These are phyloP conservation scores for Hypoxylon sp. DNA, from an alignment of 2,329 filamentous ascomycete genomes.

Conservation along the genomic window DNA sequence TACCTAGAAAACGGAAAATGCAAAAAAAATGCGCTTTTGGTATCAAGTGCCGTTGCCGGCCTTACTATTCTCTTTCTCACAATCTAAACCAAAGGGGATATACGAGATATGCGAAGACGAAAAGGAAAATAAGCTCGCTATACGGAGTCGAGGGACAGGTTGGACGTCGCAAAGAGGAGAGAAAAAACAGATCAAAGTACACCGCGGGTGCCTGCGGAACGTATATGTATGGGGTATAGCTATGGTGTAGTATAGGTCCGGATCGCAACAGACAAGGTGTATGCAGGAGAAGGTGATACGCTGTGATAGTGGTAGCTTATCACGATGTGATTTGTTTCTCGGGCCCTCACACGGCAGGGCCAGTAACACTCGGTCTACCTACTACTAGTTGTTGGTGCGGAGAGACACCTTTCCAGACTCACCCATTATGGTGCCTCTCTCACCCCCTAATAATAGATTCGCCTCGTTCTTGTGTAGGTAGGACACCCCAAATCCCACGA, in stretches of 20 bases:
- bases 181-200: slow-evolving; percentile 41
- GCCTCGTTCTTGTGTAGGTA: slow-evolving; percentile 29
- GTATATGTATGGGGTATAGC: slow-evolving; percentile 45
- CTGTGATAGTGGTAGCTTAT: slow-evolving; percentile 40
- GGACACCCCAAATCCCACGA: slow-evolving; percentile 34
- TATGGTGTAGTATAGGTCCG: slow-evolving; percentile 32
- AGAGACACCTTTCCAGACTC: slow-evolving; percentile 32
- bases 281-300: slow-evolving; percentile 41
- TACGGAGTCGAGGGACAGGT: slow-evolving; percentile 40
- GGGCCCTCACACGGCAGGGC: slow-evolving; percentile 35
- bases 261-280: slow-evolving; percentile 33
- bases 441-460: slow-evolving; percentile 46
- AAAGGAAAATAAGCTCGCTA: slow-evolving; percentile 43
- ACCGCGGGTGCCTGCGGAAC: slow-evolving; percentile 41
- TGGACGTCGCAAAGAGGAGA: slow-evolving; percentile 46
- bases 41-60: slow-evolving; percentile 47
- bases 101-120: slow-evolving; percentile 43
- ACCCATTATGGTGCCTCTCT: slow-evolving; percentile 20
- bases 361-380: slow-evolving; percentile 36
- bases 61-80: slow-evolving; percentile 31
- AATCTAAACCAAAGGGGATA: slow-evolving; percentile 44
- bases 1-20: slow-evolving; percentile 34
- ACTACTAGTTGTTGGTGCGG: slow-evolving; percentile 36
- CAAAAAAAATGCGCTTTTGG: slow-evolving; percentile 37
- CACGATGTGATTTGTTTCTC: slow-evolving; percentile 46